Base-by-base conservation (phyloP, 305 asterid genomes). In the Fraxinus latifolia region DNA sequence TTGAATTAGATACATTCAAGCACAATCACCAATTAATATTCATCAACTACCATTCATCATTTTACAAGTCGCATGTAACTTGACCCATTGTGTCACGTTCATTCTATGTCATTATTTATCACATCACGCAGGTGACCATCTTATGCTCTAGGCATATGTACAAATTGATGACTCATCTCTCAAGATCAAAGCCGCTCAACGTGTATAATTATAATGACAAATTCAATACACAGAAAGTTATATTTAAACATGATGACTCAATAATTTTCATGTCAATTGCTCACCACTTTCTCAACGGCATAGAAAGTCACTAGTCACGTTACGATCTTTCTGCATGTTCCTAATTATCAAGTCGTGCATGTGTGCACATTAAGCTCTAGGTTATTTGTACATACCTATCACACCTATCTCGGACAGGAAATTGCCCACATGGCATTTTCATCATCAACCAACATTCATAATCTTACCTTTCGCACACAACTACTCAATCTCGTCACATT, bases 331-430 rank as follows among this genome's bases (percentile, higher is more conserved):
- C 17, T 4, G 6, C 62, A 15, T 55, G 58, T 21, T 58, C 73
- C 17, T 67, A 47, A 4, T 76, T 14, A 21, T 25, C n/a, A 23
- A 9, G 17, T 21, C 27, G n/a, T 72, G 79, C 79, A 75, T 80
- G 80, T 29, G 77, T 72, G 77, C 68, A 78, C 79, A 77, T 82
- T 82, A 80, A 75, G 82, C 81, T 33, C 68, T 75, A 60, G 80
- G 27, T 27, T 27, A 53, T 74, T 42, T 14, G 77, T 79, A 42
- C 77, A 50, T 47, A 42, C 44, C 55, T 32, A 74, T 7, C 19
- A 36, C 17, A 7, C 81, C 21, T 50, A 32, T 29, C 62, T 12
- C 5, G 58, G 58, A 77, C 19, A 73, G 14, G 27, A 7, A 32
- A 21, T 3, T 4, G 2, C 1, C 0, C 39, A 5, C 39, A 6